Conservation (phyloP, 2,329 filamentous ascomycete genomes). For the Akanthomyces lecanii region DNA sequence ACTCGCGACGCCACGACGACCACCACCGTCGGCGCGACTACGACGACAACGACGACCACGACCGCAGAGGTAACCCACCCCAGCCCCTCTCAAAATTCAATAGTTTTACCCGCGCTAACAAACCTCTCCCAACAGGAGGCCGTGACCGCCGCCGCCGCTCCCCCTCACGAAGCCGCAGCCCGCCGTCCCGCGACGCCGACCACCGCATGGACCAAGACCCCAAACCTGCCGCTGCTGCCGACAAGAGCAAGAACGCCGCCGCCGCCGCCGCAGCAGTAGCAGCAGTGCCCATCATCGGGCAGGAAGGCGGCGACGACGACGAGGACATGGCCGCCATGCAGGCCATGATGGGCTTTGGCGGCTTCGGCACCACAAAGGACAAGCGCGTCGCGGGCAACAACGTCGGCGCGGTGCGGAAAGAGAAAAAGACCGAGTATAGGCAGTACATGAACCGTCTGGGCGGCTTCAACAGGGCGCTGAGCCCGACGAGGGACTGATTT, state of each 20-base stretch:
- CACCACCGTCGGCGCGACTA: conserved; percentile 24
- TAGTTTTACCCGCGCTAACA: neutral
- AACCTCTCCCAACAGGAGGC: neutral
- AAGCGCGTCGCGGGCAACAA: conserved; percentile 87
- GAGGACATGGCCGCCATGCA: conserved; percentile 70
- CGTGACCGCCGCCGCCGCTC: conserved; percentile 11
- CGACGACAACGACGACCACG: conserved; percentile 26
- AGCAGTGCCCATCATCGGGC: conserved; percentile 24
- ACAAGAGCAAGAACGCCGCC: neutral
- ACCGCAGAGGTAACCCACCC: conserved; percentile 17
- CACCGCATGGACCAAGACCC: conserved; percentile 30
- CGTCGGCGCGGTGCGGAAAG: conserved; percentile 76
- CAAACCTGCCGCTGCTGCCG: conserved; percentile 12
- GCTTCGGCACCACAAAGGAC: conserved; percentile 81
- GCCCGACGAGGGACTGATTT: conserved; percentile 42
- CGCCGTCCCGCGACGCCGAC: conserved; percentile 11
- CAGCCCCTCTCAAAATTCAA: neutral
- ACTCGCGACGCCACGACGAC: conserved; percentile 28
- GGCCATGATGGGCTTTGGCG: conserved; percentile 84
- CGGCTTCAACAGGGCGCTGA: conserved; percentile 76
- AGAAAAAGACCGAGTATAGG: conserved; percentile 90
- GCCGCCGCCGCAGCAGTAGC: neutral
- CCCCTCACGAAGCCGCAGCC: conserved; percentile 8
- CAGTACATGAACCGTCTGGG: conserved; percentile 93
- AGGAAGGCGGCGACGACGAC: conserved; percentile 42